Conservation (phyloP, 176 grass and related monocot genomes). For the Tillandsia leiboldiana region DNA sequence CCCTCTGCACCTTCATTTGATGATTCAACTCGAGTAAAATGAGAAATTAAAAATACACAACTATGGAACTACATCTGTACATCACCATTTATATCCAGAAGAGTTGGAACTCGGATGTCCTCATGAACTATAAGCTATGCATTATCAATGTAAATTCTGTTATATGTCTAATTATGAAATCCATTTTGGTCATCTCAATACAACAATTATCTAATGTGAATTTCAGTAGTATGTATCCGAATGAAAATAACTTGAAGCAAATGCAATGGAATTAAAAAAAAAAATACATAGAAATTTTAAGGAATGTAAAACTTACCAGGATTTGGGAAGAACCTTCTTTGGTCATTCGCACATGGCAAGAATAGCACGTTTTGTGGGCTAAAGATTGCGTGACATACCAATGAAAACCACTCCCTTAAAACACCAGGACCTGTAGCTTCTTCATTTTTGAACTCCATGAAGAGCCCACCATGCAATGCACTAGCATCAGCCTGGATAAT, state of each 20-base stretch:
- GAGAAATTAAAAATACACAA: too few relatives aligned
- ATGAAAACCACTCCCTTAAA: constrained; percentile 92
- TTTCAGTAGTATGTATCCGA: too few relatives aligned
- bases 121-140: too few relatives aligned
- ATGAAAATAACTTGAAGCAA: not conserved
- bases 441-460: constrained; percentile 99
- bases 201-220: too few relatives aligned
- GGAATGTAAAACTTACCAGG: constrained; percentile 51
- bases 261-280: constrained; percentile 2
- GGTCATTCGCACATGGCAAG: constrained; percentile 70
- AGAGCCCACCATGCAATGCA: constrained; percentile 65
- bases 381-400: constrained; percentile 83
- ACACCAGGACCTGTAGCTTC: constrained; percentile 97
- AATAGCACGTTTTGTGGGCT: constrained; percentile 84
- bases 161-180: too few relatives aligned
- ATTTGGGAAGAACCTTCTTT: constrained; percentile 85
- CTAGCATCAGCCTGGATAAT: constrained; percentile 39
- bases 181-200: too few relatives aligned
- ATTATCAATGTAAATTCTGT: too few relatives aligned
- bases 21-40: too few relatives aligned
- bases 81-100: too few relatives aligned
- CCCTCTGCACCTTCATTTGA: too few relatives aligned
- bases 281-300: not conserved
- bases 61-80: too few relatives aligned
- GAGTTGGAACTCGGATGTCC: too few relatives aligned